Percentiles rank a stretch among this genome's conserved stretches.
phyloP scores from a whole-genome alignment of 331 rosid genomes.

The Rhamnella rubrinervis region DNA sequence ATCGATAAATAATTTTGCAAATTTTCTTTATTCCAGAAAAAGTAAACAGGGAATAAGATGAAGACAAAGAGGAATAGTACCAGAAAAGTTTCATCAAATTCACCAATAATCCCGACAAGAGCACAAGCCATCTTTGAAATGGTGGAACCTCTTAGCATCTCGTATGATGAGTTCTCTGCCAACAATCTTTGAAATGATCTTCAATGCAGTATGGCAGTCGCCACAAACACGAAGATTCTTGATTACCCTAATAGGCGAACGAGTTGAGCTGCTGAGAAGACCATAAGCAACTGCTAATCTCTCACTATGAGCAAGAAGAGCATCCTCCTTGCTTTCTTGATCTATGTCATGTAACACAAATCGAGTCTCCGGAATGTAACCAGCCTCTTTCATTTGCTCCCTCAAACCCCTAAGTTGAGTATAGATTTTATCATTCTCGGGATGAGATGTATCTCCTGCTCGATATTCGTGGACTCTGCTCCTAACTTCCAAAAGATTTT shows the following conservation, averaged over 20 bases:
- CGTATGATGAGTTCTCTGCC: constrained; percentile 70
- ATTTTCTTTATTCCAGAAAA: neutral
- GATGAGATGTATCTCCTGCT: constrained; percentile 77
- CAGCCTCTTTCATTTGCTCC: constrained; percentile 74
- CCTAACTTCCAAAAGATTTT: constrained; percentile 59
- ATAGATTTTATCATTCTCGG: constrained; percentile 53
- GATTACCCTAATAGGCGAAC: constrained; percentile 61
- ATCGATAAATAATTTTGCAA: neutral
- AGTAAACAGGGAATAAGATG: neutral
- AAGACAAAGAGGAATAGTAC: constrained; percentile 14
- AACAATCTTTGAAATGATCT: constrained; percentile 70
- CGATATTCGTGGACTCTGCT: constrained; percentile 76
- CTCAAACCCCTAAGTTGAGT: constrained; percentile 57
- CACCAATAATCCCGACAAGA: constrained; percentile 86
- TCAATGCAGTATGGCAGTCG: constrained; percentile 65
- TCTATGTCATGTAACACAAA: constrained; percentile 78
- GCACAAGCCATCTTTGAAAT: constrained; percentile 64
- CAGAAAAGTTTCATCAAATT: constrained; percentile 28
- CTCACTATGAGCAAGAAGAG: constrained; percentile 71
- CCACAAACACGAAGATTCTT: constrained; percentile 83
- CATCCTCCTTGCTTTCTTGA: constrained; percentile 70
- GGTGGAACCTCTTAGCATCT: constrained; percentile 81
- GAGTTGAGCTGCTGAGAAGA: constrained; percentile 57
- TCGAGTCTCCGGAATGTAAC: constrained; percentile 64
- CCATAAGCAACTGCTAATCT: constrained; percentile 73